Evolutionary conservation across 495 filamentous ascomycete genomes (phyloP), one percentile per base, ranked within the genome.

Genomic region (Tuber umbilicatum): DNA sequence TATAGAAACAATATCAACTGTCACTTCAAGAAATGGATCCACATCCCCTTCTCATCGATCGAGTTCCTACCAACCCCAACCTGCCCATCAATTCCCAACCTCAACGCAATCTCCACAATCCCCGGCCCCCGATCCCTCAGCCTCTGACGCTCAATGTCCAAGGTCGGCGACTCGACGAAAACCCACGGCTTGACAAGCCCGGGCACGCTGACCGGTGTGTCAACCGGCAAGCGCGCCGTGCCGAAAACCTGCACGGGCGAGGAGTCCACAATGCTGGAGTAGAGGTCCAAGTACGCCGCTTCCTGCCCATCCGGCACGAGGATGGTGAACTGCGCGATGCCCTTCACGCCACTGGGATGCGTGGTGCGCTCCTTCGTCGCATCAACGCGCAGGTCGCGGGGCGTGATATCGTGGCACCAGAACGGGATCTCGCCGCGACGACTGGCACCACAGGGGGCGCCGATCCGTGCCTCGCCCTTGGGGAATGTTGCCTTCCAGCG

Each of bases 371-470:
- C 80, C 27, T 70, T 75, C 10, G 73, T 72, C 21, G 81, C 74
- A 21, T 88, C 86, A 7, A 87, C 88, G 37, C 88, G 73, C 21
- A 85, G 70, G 6, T 78, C 70, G 21, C 88, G 76, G 27, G 82
- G 76, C 73, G 88, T 89, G 10, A 87, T 80, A 76, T 90, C 88
- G 43, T 88, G 81, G 74, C 87, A 89, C 84, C 86, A 89, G 73
- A 89, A 89, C 17, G 88, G 88, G 14, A 87, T 79, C 72, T 81
- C 82, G 14, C 79, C 79, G 0, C 78, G 70, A 2, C 74, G 60
- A 16, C 71, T 77, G 1, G 42, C 70, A 9, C 70, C 38, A 14
- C 76, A 40, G 4, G 76, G 79, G 64, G 75, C 35, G 68, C 50
- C 74, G 71, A 43, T 74, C 73, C 72, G 72, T 40, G 12, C 79